These are phyloP conservation scores for Epichloe hybrida DNA, from an alignment of 2,329 filamentous ascomycete genomes.

Conservation along the genomic window DNA sequence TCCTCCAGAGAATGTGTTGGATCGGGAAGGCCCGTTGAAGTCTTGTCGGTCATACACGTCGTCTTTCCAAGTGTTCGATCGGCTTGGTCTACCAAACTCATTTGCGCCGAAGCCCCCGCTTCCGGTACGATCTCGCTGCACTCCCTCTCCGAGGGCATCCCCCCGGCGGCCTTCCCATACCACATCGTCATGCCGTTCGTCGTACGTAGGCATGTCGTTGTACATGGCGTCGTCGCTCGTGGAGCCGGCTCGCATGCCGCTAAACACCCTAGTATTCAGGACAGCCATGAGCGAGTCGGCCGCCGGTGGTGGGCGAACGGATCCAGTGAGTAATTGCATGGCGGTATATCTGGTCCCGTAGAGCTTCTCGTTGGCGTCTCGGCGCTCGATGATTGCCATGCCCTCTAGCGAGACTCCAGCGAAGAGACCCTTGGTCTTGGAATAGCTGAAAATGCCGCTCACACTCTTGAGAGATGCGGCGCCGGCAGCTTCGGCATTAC, in stretches of 20 bases:
- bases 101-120: slow-evolving; percentile 26
- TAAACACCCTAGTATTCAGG: slow-evolving; percentile 74
- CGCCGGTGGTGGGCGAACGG: slow-evolving; percentile 63
- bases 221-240: slow-evolving; percentile 57
- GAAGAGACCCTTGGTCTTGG: slow-evolving; percentile 94
- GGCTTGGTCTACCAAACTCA: slow-evolving; percentile 42
- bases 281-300: slow-evolving; percentile 76
- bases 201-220: slow-evolving; percentile 86
- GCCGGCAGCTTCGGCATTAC: slow-evolving; percentile 91
- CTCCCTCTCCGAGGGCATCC: slow-evolving; percentile 58
- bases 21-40: slow-evolving; percentile 29
- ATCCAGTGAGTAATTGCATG: slow-evolving; percentile 65
- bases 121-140: slow-evolving; percentile 21
- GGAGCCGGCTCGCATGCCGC: slow-evolving; percentile 39
- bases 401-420: slow-evolving; percentile 92
- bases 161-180: slow-evolving; percentile 68
- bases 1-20: slow-evolving; percentile 35
- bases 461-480: slow-evolving; percentile 83
- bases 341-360: slow-evolving; percentile 78
- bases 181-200: slow-evolving; percentile 66
- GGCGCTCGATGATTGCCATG: slow-evolving; percentile 81
- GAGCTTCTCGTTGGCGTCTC: slow-evolving; percentile 93
- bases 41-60: slow-evolving; percentile 54
- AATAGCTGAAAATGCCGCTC: slow-evolving; percentile 90
- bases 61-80: slow-evolving; percentile 62